A percentile compares a stretch with the other conserved stretches of the same genome.
phyloP scores from a whole-genome alignment of 2,329 filamentous ascomycete species.

The Penicillium crustosum region DNA sequence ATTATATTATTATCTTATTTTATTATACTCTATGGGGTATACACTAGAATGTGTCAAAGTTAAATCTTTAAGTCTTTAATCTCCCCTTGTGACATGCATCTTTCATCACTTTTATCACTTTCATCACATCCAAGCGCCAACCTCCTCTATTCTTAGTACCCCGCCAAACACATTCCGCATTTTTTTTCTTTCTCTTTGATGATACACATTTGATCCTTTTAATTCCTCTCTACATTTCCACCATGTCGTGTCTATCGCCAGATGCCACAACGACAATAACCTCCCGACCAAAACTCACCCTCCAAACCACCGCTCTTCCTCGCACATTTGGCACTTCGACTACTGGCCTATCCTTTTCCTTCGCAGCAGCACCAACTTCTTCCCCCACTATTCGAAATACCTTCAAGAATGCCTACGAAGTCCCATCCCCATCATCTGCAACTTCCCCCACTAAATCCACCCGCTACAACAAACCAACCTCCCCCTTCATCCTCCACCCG shows the following conservation, averaged over 20 bases:
- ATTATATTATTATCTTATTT: too few species aligned
- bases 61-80: not conserved
- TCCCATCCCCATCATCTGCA: slow-evolving; percentile 40
- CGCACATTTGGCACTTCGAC: slow-evolving; percentile 56
- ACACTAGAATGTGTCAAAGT: not conserved
- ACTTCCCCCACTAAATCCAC: slow-evolving; percentile 34
- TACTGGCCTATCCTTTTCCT: slow-evolving; percentile 53
- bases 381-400: slow-evolving; percentile 64
- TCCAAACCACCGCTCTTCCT: slow-evolving; percentile 56
- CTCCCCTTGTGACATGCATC: not conserved
- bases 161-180: slow-evolving; percentile 4
- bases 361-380: slow-evolving; percentile 48
- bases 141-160: slow-evolving; percentile 24
- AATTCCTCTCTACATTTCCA: slow-evolving; percentile 4
- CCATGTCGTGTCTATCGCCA: slow-evolving; percentile 25
- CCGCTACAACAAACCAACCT: slow-evolving; percentile 31
- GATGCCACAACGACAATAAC: slow-evolving; percentile 21
- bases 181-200: slow-evolving; percentile 5
- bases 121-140: slow-evolving; percentile 21
- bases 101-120: slow-evolving; percentile 12
- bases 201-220: slow-evolving; percentile 13
- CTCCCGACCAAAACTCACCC: slow-evolving; percentile 58
- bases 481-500: slow-evolving; percentile 27
- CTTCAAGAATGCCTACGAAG: slow-evolving; percentile 60
- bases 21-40: too few species aligned